A percentile compares a stretch with the other conserved stretches of the same genome.
Evolutionary conservation across 2,329 filamentous ascomycete species (phyloP).

Genomic region (Aspergillus sp.): DNA sequence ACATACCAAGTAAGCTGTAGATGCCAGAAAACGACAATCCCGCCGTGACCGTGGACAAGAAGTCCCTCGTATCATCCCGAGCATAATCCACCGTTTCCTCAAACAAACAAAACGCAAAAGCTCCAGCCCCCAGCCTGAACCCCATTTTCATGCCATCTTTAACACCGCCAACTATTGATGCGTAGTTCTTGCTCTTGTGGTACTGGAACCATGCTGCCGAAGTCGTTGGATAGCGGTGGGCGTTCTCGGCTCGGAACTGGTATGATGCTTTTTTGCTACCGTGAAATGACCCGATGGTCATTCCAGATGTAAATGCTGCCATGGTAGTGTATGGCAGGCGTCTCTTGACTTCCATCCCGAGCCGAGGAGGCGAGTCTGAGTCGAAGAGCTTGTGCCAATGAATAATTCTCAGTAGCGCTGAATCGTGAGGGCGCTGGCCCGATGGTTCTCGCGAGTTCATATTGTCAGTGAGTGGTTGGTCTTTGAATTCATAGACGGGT

Average conservation of each 20-base stretch:
- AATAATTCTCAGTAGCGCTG: slow-evolving; percentile 21
- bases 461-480: background rate
- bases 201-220: slow-evolving; percentile 95
- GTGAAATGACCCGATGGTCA: slow-evolving; percentile 63
- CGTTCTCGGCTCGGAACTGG: slow-evolving; percentile 90
- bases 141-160: slow-evolving; percentile 74
- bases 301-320: slow-evolving; percentile 61
- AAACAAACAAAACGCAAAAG: slow-evolving; percentile 66
- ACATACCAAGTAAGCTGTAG: slow-evolving; percentile 80
- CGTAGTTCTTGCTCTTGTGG: slow-evolving; percentile 96
- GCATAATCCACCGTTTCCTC: slow-evolving; percentile 78
- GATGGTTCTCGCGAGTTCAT: slow-evolving; percentile 11
- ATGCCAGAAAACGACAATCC: slow-evolving; percentile 76
- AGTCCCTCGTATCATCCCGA: slow-evolving; percentile 56
- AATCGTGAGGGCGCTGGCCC: slow-evolving; percentile 2
- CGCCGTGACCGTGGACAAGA: slow-evolving; percentile 72
- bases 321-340: slow-evolving; percentile 61
- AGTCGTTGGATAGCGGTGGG: slow-evolving; percentile 79
- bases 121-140: slow-evolving; percentile 62
- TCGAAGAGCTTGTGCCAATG: slow-evolving; percentile 34
- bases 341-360: slow-evolving; percentile 57
- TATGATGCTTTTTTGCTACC: slow-evolving; percentile 68
- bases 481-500: too few species aligned
- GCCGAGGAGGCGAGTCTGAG: slow-evolving; percentile 34
- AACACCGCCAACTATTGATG: slow-evolving; percentile 68